These are phyloP conservation scores for Pythium brachiatum DNA, from an alignment of 352 stramenopile genomes.

Conservation along the genomic window DNA sequence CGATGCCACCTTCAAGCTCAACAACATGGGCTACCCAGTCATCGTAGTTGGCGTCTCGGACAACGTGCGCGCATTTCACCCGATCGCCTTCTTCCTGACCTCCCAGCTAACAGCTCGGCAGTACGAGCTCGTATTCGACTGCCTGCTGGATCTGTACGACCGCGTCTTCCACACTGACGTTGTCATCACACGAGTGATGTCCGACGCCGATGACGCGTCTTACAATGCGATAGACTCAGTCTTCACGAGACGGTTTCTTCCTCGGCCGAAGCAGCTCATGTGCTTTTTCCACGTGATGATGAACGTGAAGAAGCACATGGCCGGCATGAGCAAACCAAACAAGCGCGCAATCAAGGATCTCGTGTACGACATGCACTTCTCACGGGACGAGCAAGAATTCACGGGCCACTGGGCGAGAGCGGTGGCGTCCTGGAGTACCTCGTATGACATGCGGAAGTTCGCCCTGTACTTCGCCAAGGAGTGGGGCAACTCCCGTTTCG, in stretches of 20 bases:
- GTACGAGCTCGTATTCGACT: not conserved
- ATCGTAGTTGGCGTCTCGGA: not conserved
- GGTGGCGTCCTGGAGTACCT: not conserved
- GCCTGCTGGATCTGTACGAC: no score
- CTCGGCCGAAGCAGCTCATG: slow-evolving; percentile 6
- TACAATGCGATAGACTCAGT: no score
- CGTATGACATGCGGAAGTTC: not conserved
- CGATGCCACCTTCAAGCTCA: slow-evolving; percentile 10
- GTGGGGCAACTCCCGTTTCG: slow-evolving; percentile 2
- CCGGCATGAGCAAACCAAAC: not conserved
- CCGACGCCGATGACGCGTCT: no score
- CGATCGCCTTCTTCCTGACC: not conserved
- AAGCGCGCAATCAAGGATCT: not conserved
- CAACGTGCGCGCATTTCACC: not conserved
- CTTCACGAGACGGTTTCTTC: no score
- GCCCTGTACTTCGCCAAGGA: not conserved
- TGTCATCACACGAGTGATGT: no score
- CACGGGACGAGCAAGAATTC: not conserved
- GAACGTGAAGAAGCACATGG: slow-evolving; percentile 10
- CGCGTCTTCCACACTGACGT: no score
- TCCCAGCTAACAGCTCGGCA: not conserved
- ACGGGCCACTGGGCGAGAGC: not conserved
- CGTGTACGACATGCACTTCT: slow-evolving; percentile 15
- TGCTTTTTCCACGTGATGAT: slow-evolving; percentile 25
- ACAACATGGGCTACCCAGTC: not conserved